A percentile compares a stretch with the other conserved stretches of the same genome.
Conservation (phyloP, 306 rosid species). For the Pyrus communis region DNA sequence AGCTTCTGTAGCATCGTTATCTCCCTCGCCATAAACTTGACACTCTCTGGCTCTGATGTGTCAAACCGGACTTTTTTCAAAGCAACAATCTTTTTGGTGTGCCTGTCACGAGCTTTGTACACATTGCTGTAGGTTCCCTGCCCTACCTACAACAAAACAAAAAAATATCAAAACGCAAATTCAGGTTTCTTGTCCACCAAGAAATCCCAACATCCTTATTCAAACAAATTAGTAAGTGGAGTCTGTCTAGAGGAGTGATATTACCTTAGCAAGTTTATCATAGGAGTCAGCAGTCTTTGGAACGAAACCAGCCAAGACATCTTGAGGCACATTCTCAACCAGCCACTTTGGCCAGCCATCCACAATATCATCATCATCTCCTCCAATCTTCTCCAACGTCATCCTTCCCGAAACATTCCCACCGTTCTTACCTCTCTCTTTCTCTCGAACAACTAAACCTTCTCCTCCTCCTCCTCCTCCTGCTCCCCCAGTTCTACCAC, state of each 20-base stretch:
- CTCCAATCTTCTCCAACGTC: slow-evolving; percentile 32
- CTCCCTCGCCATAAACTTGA: slow-evolving; percentile 81
- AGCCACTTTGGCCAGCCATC: slow-evolving; percentile 75
- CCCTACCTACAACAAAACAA: slow-evolving; percentile 35
- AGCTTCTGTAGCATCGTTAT: slow-evolving; percentile 42
- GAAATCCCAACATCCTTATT: not conserved
- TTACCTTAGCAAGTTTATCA: slow-evolving; percentile 60
- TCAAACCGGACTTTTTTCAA: slow-evolving; percentile 71
- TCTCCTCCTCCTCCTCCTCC: not conserved
- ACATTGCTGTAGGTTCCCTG: slow-evolving; percentile 83
- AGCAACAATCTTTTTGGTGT: slow-evolving; percentile 54
- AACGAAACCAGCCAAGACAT: slow-evolving; percentile 38
- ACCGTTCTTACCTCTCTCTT: not conserved
- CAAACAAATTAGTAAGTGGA: not conserved
- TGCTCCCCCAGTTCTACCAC: not conserved
- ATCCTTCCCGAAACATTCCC: slow-evolving; percentile 10
- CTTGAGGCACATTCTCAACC: slow-evolving; percentile 41
- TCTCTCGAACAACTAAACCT: not conserved
- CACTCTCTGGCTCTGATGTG: slow-evolving; percentile 62
- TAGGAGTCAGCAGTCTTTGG: slow-evolving; percentile 63
- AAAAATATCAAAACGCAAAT: not conserved
- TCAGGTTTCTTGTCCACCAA: not conserved
- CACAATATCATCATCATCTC: slow-evolving; percentile 31
- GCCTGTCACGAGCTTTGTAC: slow-evolving; percentile 66
- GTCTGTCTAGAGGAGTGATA: not conserved